These are phyloP conservation scores for Cicer arietinum DNA, from an alignment of 306 rosid species.

Conservation along the genomic window DNA sequence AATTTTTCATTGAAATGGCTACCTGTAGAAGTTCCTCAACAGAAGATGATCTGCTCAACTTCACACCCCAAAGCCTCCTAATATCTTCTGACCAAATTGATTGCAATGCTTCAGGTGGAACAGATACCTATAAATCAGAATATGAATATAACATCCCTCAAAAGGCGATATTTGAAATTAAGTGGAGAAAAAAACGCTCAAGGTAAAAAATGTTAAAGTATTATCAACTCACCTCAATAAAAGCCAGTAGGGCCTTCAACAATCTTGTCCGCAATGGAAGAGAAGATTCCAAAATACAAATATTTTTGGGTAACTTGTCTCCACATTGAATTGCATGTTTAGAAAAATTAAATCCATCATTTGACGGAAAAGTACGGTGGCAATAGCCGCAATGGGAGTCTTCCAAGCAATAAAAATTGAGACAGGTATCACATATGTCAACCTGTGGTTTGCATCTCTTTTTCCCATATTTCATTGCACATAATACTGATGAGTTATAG, in stretches of 20 bases:
- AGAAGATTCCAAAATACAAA: conserved; percentile 59
- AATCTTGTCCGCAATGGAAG: conserved; percentile 80
- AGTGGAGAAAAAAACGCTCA: background rate
- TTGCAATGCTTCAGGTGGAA: conserved; percentile 77
- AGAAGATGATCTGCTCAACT: conserved; percentile 68
- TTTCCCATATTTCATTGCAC: conserved; percentile 73
- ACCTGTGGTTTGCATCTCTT: conserved; percentile 71
- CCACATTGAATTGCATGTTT: conserved; percentile 73
- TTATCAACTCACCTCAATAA: conserved; percentile 70
- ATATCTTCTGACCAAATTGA: conserved; percentile 74
- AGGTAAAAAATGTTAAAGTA: conserved; percentile 25
- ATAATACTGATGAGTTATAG: conserved; percentile 59
- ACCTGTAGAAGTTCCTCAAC: conserved; percentile 83
- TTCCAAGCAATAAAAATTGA: conserved; percentile 64
- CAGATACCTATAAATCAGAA: conserved; percentile 64
- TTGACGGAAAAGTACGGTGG: conserved; percentile 64
- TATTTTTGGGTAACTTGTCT: conserved; percentile 52
- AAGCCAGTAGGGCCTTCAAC: conserved; percentile 73
- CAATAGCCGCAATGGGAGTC: conserved; percentile 81
- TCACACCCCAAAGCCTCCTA: conserved; percentile 75
- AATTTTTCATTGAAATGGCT: conserved; percentile 3
- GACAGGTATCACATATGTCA: conserved; percentile 74
- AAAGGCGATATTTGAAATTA: conserved; percentile 18
- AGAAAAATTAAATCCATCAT: conserved; percentile 56
- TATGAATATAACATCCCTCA: conserved; percentile 16